Evolutionary conservation across 177 flowering plant genomes (phyloP).

Genomic region (Tripterygium wilfordii): DNA sequence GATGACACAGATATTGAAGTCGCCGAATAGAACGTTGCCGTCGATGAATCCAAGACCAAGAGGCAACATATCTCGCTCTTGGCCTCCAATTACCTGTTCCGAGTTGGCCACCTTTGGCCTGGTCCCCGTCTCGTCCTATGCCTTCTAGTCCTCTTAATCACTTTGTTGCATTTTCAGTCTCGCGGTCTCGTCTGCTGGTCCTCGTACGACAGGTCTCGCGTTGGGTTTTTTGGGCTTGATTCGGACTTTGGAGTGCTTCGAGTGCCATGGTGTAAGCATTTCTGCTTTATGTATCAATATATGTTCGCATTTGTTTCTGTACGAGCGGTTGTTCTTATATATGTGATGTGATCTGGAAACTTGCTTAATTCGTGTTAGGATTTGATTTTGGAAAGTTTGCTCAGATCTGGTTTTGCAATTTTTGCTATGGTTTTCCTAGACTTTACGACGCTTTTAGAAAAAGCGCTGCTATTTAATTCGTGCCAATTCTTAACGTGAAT

Average conservation of each 20-base stretch:
- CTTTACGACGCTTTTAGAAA: no score
- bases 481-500: no score
- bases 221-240: slow-evolving; percentile 48
- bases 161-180: slow-evolving; percentile 28
- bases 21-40: slow-evolving; percentile 7
- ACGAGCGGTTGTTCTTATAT: no score
- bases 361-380: no score
- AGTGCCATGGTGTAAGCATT: slow-evolving; percentile 97
- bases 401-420: no score
- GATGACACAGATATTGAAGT: slow-evolving; percentile 23
- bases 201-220: slow-evolving; percentile 38
- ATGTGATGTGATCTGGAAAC: no score
- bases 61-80: slow-evolving; percentile 28
- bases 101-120: slow-evolving; percentile 12
- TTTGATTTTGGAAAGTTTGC: no score
- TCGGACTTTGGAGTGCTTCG: slow-evolving; percentile 90
- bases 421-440: no score
- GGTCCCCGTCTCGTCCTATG: slow-evolving; percentile 26
- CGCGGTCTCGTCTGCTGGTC: slow-evolving; percentile 52
- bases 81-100: slow-evolving; percentile 26
- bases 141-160: slow-evolving; percentile 17
- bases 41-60: slow-evolving; percentile 69
- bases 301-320: neutral
- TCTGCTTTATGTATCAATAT: no score
- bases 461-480: no score